phyloP scores from a whole-genome alignment of 805 yeast species.

The Spathaspora passalidarum region DNA sequence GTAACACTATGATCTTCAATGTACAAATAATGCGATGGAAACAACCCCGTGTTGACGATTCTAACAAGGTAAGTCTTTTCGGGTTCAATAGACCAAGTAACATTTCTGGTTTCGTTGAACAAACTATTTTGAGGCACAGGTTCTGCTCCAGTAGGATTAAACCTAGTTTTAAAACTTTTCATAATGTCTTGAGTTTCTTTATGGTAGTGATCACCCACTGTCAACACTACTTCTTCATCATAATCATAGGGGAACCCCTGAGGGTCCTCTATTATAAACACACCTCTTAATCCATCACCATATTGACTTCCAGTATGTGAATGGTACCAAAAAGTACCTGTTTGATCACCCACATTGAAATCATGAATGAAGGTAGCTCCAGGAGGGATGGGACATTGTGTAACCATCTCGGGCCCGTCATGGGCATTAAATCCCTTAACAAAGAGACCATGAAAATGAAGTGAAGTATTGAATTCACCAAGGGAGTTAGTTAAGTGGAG shows the following conservation, averaged over 20 bases:
- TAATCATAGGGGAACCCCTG: slow-evolving; percentile 49
- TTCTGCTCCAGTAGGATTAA: slow-evolving; percentile 97
- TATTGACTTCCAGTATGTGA: slow-evolving; percentile 77
- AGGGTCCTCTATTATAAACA: slow-evolving; percentile 54
- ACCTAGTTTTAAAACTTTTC: slow-evolving; percentile 58
- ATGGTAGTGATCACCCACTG: slow-evolving; percentile 90
- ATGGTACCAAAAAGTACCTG: slow-evolving; percentile 65
- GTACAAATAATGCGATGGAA: slow-evolving; percentile 84
- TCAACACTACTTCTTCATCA: slow-evolving; percentile 73
- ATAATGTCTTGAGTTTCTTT: slow-evolving; percentile 49
- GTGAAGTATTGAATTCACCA: slow-evolving; percentile 33
- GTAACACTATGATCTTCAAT: slow-evolving; percentile 86
- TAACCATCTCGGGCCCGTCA: slow-evolving; percentile 47
- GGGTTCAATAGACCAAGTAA: slow-evolving; percentile 78
- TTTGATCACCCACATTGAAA: slow-evolving; percentile 34
- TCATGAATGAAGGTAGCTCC: slow-evolving; percentile 36
- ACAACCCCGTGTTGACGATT: slow-evolving; percentile 84
- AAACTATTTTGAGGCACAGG: slow-evolving; percentile 85
- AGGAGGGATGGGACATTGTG: slow-evolving; percentile 46
- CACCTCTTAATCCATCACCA: slow-evolving; percentile 73
- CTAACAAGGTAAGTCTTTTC: slow-evolving; percentile 81
- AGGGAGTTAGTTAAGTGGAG: slow-evolving; percentile 33
- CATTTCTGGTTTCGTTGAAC: slow-evolving; percentile 76
- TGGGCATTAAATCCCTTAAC: slow-evolving; percentile 34
- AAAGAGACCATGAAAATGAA: slow-evolving; percentile 47